Evolutionary conservation across 2,329 filamentous ascomycete genomes (phyloP), one percentile per base, ranked within the genome.

Genomic region (Paracoccidioides lutzii): DNA sequence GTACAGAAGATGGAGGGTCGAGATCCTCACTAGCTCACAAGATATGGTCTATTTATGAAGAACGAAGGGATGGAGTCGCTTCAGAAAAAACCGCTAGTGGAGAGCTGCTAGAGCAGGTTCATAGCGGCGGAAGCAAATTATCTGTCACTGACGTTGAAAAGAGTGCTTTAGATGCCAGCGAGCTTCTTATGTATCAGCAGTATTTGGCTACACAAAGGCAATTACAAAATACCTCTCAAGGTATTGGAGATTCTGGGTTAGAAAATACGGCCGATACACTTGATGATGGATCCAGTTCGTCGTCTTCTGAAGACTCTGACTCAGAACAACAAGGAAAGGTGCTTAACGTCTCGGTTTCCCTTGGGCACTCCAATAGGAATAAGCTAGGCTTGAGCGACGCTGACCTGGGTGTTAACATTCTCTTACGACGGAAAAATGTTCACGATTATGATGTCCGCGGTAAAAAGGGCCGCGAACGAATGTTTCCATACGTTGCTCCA

Each of bases 401-500:
- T 60, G 93, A 97, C 63, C 77, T 97, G 3, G 93, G 93, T 15
- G 83, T 97, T 61, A 96, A 94, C 62, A 82, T 98, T 50, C 76
- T 98, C 8, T 78, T 97, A 43, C 88, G 93, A 62, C 85, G 87
- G 62, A 94, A 90, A 67, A 87, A 85, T 12, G 83, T 94, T n/a
- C 88, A 93, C 67, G 93, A 98, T 69, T 98, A 88, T 63, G 89
- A 96, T 65, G 86, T 96, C 1, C 81, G 89, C 43, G 87, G 87
- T 40, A 96, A 95, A 69, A 94, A 88, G 67, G 93, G 93, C 3
- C 81, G 90, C 55, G 93, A 98, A 67, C 84, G 90, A 59, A 87
- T 95, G 74, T 97, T 96, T 66, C 93, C 93, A 0, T 84, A 94
- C 54, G 81, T 90, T 0, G 81, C 90, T 30, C 83, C 89, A 53